phyloP scores from a whole-genome alignment of 1,139 yeast species.

The Meyerozyma athensensis region DNA sequence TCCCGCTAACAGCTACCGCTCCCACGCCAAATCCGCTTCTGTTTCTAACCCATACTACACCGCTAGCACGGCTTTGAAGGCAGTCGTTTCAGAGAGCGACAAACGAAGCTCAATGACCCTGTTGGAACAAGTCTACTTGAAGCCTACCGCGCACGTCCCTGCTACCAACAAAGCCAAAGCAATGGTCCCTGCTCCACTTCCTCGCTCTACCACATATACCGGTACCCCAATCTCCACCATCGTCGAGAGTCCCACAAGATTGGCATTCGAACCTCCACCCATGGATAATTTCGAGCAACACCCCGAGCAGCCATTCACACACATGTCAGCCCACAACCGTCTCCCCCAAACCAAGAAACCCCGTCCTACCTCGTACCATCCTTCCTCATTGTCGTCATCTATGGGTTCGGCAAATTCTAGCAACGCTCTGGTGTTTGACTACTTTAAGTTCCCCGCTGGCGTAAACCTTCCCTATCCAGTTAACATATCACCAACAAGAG shows the following conservation, averaged over 20 bases:
- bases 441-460: slow-evolving; percentile 31
- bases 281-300: slow-evolving; percentile 10
- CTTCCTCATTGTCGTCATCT: slow-evolving; percentile 43
- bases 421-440: slow-evolving; percentile 25
- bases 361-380: slow-evolving; percentile 79
- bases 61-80: slow-evolving; percentile 63
- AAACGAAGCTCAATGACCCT: slow-evolving; percentile 19
- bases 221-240: slow-evolving; percentile 41
- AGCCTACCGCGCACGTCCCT: slow-evolving; percentile 6
- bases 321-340: slow-evolving; percentile 1
- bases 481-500: slow-evolving; percentile 35
- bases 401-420: slow-evolving; percentile 16
- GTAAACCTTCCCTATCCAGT: slow-evolving; percentile 29
- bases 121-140: slow-evolving; percentile 10
- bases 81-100: slow-evolving; percentile 48
- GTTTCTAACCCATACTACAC: slow-evolving; percentile 35
- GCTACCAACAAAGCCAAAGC: slow-evolving; percentile 6
- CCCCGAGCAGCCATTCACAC: slow-evolving; percentile 26
- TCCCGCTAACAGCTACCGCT: slow-evolving; percentile 15
- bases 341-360: slow-evolving; percentile 49
- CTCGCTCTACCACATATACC: slow-evolving; percentile 41
- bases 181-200: slow-evolving; percentile 19
- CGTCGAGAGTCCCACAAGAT: slow-evolving; percentile 40
- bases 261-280: slow-evolving; percentile 7
- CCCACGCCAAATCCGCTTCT: slow-evolving; percentile 35